A percentile compares a stretch with the other conserved stretches of the same genome.
These are phyloP conservation scores for Rhipidocladum racemiflorum DNA, from an alignment of 176 grass and related monocot genomes.

Conservation along the genomic window DNA sequence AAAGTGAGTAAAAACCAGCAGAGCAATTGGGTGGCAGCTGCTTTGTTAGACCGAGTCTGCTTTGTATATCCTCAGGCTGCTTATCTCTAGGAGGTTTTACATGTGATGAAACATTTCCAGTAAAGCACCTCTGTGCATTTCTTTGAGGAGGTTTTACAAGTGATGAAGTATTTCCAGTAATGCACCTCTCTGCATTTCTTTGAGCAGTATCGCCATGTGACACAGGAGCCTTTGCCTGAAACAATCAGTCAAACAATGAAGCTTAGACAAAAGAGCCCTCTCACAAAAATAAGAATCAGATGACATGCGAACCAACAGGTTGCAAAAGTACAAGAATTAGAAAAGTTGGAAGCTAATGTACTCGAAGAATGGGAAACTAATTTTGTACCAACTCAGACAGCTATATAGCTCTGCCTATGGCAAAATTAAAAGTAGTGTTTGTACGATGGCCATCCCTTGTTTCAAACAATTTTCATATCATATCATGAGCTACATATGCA, in stretches of 20 bases:
- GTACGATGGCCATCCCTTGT: neutral
- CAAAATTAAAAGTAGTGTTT: neutral
- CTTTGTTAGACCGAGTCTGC: slow-evolving; percentile 29
- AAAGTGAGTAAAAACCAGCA: slow-evolving; percentile 27
- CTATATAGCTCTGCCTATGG: neutral
- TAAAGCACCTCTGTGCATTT: slow-evolving; percentile 25
- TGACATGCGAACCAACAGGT: neutral
- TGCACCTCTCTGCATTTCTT: slow-evolving; percentile 32
- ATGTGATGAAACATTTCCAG: slow-evolving; percentile 23
- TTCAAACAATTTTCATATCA: slow-evolving; percentile 16
- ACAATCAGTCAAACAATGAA: slow-evolving; percentile 17
- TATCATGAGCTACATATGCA: neutral
- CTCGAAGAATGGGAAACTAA: slow-evolving; percentile 1
- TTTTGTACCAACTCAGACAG: neutral
- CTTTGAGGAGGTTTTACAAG: slow-evolving; percentile 40
- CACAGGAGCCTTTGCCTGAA: slow-evolving; percentile 56
- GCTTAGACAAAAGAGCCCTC: neutral
- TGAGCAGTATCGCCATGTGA: slow-evolving; percentile 34
- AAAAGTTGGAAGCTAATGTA: slow-evolving; percentile 17
- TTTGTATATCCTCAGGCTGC: slow-evolving; percentile 25
- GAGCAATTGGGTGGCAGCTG: slow-evolving; percentile 24
- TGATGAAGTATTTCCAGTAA: slow-evolving; percentile 27
- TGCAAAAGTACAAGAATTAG: slow-evolving; percentile 4
- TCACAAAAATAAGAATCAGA: slow-evolving; percentile 9
- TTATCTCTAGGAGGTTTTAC: slow-evolving; percentile 41